Evolutionary conservation across 2,329 filamentous ascomycete genomes (phyloP), one percentile per base, ranked within the genome.

Genomic region (Alternaria sp.): DNA sequence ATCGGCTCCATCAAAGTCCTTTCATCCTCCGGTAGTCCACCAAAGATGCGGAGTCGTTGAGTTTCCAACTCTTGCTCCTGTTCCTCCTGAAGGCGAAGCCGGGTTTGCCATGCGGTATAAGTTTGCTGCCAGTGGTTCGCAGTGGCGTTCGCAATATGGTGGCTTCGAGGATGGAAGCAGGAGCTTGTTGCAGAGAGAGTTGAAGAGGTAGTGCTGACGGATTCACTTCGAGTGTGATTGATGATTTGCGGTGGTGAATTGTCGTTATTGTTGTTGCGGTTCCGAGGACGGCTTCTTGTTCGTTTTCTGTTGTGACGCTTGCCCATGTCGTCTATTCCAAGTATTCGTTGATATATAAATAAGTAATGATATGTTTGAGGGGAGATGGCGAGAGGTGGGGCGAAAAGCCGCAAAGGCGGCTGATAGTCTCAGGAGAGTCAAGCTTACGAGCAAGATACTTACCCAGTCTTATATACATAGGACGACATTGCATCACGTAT

Each of bases 271-370:
- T 67, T 64, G 59, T 76, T 71, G 57, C 77, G 77, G 65, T 80
- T 76, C 51, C 79, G 76, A 48, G 79, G 78, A 36, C 80, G 77
- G 66, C 77, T 79, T 61, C 80, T 74, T 20, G 78, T 81, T 54
- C 80, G 78, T 63, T 78, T 80, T 62, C 79, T 73, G 69, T 81
- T 81, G 70, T 81, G 80, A 64, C 79, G 74, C 65, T 80, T 78
- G 63, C 78, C 78, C 80, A 81, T 81, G 39, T 52, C 46, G 43
- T 55, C 51, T 57, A 41, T 46, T 49, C 48, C 48, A 62, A 34
- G 22, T 38, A 38, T 51, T 26, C 51, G 34, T 51, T 41, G 41
- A 46, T 57, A 26, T n/a, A 34, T 44, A 30, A 28, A 16, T 52
- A 47, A 30, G 36, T 54, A 22, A 30, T 46, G 20, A 39, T 43